Conservation (phyloP, 2,329 filamentous ascomycete genomes). For the Trichoderma sp. region DNA sequence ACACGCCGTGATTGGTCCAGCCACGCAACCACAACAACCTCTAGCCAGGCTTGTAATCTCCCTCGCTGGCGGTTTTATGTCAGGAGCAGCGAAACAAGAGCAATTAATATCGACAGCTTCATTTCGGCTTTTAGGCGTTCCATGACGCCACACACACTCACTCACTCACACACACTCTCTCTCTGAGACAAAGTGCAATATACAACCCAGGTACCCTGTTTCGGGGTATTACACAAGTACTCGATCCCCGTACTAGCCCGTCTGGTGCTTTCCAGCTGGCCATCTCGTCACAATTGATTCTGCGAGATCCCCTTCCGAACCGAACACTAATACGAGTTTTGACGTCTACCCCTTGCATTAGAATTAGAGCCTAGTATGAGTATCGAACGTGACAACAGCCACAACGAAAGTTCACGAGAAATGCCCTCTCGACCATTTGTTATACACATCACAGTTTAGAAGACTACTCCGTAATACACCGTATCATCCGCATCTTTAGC, state of each 20-base stretch:
- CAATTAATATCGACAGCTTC: background rate
- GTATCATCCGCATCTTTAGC: background rate
- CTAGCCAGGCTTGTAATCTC: background rate
- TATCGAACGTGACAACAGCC: background rate
- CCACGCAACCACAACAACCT: background rate
- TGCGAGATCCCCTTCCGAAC: background rate
- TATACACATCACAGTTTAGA: background rate
- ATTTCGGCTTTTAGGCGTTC: conserved; percentile 8
- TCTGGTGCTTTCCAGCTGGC: background rate
- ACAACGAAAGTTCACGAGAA: background rate
- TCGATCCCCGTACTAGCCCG: background rate
- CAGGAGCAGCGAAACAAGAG: conserved; percentile 13
- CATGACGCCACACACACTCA: background rate
- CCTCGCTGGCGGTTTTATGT: background rate
- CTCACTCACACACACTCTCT: background rate
- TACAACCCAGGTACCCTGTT: background rate
- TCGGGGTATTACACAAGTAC: background rate
- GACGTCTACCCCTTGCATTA: conserved; percentile 3
- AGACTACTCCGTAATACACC: background rate
- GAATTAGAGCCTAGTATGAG: background rate
- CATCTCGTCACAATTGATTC: background rate
- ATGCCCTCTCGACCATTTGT: background rate
- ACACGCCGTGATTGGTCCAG: background rate
- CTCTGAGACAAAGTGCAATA: background rate
- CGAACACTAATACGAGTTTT: conserved; percentile 17